Base-by-base conservation (phyloP, 2,329 filamentous ascomycete genomes). In the Aspergillus ustus region DNA sequence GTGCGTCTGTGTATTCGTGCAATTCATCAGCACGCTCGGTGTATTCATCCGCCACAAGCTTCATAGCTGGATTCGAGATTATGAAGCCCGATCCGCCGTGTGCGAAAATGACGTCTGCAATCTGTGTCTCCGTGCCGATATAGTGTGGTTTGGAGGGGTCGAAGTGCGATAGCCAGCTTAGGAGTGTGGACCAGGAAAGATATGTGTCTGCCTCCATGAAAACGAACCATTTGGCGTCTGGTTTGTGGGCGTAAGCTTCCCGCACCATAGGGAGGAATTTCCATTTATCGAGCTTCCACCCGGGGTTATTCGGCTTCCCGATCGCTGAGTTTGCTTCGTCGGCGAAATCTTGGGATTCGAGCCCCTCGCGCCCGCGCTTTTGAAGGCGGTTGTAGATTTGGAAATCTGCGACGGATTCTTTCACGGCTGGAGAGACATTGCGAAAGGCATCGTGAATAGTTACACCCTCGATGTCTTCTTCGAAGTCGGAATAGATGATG, bases 191-290 rank as follows among this genome's bases (percentile, higher is more conserved):
- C 77, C 84, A 84, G 9, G 84, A 75, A 45, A 87, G 71, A 65
- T 85, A 87, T 0, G 84, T 87, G 68, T 88, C 85, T 0, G 83
- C 81, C 66, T 87, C 85, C 51, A 86, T 81, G 69, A 88, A 88
- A 59, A 86, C 75, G 63, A 81, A 88, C 85, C 85, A 88, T 58
- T 82, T 83, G 49, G 82, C 81, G 28, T 84, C 73, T 2, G 81
- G 81, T 43, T 75, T 73, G 63, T 77, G 64, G 22, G 70, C 69
- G 46, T 81, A 76, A 0, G 83, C 78, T 66, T 82, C 80, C 66
- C 84, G 81, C 2, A 83, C 80, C 76, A 85, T 81, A 7, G 84
- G 84, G 20, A 86, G 72, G 64, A 84, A 83, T 69, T 86, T 86
- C 84, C 84, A 86, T 66, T 86, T 86, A 65, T 86, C 84, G 43